Evolutionary conservation across 305 asterid species (phyloP), one percentile per base, ranked within the genome.

Genomic region (Fraxinus platypoda): DNA sequence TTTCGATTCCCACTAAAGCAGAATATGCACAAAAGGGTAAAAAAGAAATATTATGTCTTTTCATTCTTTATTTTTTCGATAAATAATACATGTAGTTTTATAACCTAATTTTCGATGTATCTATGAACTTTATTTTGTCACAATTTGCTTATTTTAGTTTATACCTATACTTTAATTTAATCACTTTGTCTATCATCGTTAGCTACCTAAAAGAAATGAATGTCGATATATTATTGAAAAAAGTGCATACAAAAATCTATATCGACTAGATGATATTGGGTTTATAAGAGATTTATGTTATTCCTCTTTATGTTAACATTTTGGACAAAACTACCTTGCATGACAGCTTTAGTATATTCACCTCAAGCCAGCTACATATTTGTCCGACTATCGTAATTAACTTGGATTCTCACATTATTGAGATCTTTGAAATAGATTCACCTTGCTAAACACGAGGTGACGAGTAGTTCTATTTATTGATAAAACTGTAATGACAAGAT

Each of bases 1-100:
- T 79, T 74, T 6, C 33, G 52, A 83, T 74, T 74, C 87, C 89
- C 82, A 86, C 77, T 83, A 78, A 76, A 52, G 25, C 76, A 76
- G 81, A 79, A 84, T 81, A 86, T 83, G 78, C 83, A 81, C 54
- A 31, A 78, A 86, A 66, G 68, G 23, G 75, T 13, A 9, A 68
- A 73, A 68, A 73, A 54, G 66, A 54, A 17, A 72, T 4, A 64
- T 12, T 0, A 0, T 34, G 19, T 43, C 12, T 13, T 34, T 77
- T 70, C 15, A 28, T 52, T 12, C 21, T 3, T 23, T 7, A 23
- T 73, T 15, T 57, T 59, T 73, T 54, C 6, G 6, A n/a, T 33
- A 68, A 33, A 23, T 3, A 11, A 35, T 33, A 74, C 52, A 19
- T 19, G 25, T 6, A 34, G 37, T 38, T 74, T 54, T 54, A 6